Evolutionary conservation across 2,329 filamentous ascomycete species (phyloP), one percentile per base, ranked within the genome.

Genomic region (Colletotrichum filicis): DNA sequence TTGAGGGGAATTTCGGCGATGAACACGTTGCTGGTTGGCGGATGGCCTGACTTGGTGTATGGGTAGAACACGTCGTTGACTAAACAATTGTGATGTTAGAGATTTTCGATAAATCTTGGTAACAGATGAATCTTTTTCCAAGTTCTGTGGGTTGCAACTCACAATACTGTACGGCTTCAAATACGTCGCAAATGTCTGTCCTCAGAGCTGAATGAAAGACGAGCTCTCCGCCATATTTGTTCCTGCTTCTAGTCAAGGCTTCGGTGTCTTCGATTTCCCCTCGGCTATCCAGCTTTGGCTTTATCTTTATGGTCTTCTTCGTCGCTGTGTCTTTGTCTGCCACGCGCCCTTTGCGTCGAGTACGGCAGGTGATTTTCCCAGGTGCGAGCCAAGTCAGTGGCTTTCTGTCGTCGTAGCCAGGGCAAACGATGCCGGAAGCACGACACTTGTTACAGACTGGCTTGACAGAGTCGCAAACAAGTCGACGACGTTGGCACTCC

Each of bases 331-430:
- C 59, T 24, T 46, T 60, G 16, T 28, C 8, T 3, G 3, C 16
- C 19, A 28, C 55, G 4, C 52, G 66, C 14, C 30, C 35, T 28
- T 73, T 71, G 28, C 75, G 76, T 12, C 75, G 72, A 14, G 75
- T 77, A 46, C 81, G 77, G 16, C 79, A 79, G 37, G 79, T 79
- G 7, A 84, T 79, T 62, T 75, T 81, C 5, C 83, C 83, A 1
- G 82, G 81, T n/a, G 80, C 78, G 6, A 85, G 76, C 83, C 83
- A 85, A 24, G 78, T 82, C n/a, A 81, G 73, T 16, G 83, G 83
- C 74, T 83, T 80, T 66, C 76, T 79, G 66, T 83, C 79, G 28
- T 79, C 78, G 74, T 84, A 85, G 3, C 83, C 83, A 3, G 83
- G 83, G 62, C 83, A 85, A 4, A 79, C 77, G 9, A 82, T 79